Percentiles rank a stretch among this genome's conserved stretches.
These are phyloP conservation scores for Myxozyma neglecta DNA, from an alignment of 805 yeast species.

Conservation along the genomic window DNA sequence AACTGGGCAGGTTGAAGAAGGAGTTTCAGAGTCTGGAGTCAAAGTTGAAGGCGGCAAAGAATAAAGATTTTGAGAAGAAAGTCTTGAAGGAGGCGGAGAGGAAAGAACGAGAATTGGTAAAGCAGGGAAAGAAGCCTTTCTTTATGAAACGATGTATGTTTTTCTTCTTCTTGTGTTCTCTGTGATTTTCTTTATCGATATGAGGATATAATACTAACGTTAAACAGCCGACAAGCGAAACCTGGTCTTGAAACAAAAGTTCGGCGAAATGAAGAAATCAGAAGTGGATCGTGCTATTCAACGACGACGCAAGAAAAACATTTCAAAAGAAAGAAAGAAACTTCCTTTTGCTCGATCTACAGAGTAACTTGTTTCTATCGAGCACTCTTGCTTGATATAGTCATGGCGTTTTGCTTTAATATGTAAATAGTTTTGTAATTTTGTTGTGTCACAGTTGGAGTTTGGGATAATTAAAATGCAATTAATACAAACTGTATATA, in stretches of 20 bases:
- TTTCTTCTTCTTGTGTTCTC: neutral
- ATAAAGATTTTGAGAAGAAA: slow-evolving; percentile 70
- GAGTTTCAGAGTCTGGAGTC: slow-evolving; percentile 47
- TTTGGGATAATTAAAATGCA: neutral
- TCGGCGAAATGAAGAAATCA: slow-evolving; percentile 29
- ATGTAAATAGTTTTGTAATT: neutral
- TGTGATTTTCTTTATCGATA: neutral
- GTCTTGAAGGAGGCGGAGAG: slow-evolving; percentile 63
- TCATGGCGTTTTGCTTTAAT: neutral
- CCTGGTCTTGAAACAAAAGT: slow-evolving; percentile 23
- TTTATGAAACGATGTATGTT: slow-evolving; percentile 35
- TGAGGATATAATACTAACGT: neutral
- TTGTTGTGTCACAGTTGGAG: neutral
- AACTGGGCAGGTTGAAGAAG: slow-evolving; percentile 39
- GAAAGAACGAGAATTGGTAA: slow-evolving; percentile 80
- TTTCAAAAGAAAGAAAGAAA: slow-evolving; percentile 33
- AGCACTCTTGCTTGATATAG: neutral
- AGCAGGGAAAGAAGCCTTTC: slow-evolving; percentile 70
- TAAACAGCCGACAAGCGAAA: slow-evolving; percentile 27
- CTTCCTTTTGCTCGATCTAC: slow-evolving; percentile 36
- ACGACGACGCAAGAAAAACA: slow-evolving; percentile 30
- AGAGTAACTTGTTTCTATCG: neutral
- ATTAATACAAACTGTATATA: neutral
- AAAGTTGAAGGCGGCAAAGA: slow-evolving; percentile 62
- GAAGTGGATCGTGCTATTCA: slow-evolving; percentile 30